These are phyloP conservation scores for Stramenopiles sp. DNA, from an alignment of 352 stramenopile genomes.

Conservation along the genomic window DNA sequence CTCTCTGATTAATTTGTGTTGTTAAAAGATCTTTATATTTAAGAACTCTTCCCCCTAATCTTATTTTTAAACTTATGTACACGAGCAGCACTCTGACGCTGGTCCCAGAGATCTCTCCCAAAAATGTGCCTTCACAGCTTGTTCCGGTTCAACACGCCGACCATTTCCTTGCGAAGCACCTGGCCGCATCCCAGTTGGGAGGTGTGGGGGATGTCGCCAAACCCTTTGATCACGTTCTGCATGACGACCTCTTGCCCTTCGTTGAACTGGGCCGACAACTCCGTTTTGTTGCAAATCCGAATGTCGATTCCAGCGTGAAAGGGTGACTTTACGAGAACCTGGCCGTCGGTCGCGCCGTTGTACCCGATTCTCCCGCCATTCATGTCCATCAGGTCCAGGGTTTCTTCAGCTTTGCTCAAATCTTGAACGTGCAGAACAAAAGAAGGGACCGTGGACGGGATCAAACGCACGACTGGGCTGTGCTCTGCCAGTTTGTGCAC, in stretches of 20 bases:
- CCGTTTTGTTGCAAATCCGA: background rate
- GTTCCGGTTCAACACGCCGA: background rate
- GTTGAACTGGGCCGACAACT: background rate
- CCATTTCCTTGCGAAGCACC: background rate
- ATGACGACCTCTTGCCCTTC: background rate
- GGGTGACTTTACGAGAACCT: background rate
- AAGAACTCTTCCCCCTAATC: background rate
- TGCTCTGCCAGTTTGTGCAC: background rate
- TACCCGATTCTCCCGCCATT: constrained; percentile 4
- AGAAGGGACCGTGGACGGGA: background rate
- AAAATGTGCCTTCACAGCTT: background rate
- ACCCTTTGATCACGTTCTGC: background rate
- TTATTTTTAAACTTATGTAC: too few species aligned
- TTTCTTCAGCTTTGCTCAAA: background rate
- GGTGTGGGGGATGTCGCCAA: constrained; percentile 1
- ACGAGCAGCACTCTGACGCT: too few species aligned
- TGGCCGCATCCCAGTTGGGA: constrained; percentile 9
- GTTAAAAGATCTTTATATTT: background rate
- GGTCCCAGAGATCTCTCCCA: too few species aligned
- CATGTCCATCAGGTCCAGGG: background rate
- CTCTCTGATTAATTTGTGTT: background rate
- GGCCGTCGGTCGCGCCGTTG: background rate
- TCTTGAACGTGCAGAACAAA: constrained; percentile 3
- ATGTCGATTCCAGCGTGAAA: constrained; percentile 6
- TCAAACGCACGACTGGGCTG: background rate